These are phyloP conservation scores for Debaryomycetaceae sp. DNA, from an alignment of 1,139 yeast species.

Conservation along the genomic window DNA sequence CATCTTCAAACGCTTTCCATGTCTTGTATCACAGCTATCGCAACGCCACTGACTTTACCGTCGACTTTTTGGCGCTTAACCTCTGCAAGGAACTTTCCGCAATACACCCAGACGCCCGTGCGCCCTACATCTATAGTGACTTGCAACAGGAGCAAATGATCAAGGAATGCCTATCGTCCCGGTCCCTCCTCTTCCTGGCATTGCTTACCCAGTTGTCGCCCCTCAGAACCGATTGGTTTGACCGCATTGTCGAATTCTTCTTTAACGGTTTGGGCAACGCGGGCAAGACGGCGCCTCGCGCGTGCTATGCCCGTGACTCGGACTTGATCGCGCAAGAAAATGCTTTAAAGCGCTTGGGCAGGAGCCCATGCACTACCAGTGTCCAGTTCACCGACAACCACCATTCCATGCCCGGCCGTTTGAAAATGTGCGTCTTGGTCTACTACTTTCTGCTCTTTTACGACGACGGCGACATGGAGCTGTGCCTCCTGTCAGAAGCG, in stretches of 20 bases:
- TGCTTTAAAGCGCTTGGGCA: slow-evolving; percentile 1
- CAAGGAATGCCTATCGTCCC: slow-evolving; percentile 5
- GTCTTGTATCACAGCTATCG: slow-evolving; percentile 12
- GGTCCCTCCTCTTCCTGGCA: slow-evolving; percentile 5
- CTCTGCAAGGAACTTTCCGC: slow-evolving; percentile 6
- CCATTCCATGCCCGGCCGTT: slow-evolving; percentile 20
- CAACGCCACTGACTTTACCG: slow-evolving; percentile 11
- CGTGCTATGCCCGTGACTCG: slow-evolving; percentile 21
- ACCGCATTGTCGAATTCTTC: slow-evolving; percentile 18
- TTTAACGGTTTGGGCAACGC: slow-evolving; percentile 18
- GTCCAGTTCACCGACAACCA: slow-evolving; percentile 12
- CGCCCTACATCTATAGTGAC: too few relatives aligned
- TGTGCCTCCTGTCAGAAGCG: slow-evolving; percentile 4
- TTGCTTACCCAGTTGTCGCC: slow-evolving; percentile 11
- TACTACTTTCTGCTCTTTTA: slow-evolving; percentile 14
- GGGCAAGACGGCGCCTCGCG: slow-evolving; percentile 10
- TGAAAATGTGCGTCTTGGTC: slow-evolving; percentile 10
- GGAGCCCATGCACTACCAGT: slow-evolving; percentile 1
- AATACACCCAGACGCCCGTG: too few relatives aligned
- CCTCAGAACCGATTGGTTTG: slow-evolving; percentile 18
- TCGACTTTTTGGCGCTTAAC: slow-evolving; percentile 13
- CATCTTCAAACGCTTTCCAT: slow-evolving; percentile 12
- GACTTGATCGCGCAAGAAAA: slow-evolving; percentile 11
- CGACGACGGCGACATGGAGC: too few relatives aligned
- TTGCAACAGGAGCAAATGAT: background rate